These are phyloP conservation scores for Ophiostoma sp. DNA, from an alignment of 2,329 filamentous ascomycete genomes.

Conservation along the genomic window DNA sequence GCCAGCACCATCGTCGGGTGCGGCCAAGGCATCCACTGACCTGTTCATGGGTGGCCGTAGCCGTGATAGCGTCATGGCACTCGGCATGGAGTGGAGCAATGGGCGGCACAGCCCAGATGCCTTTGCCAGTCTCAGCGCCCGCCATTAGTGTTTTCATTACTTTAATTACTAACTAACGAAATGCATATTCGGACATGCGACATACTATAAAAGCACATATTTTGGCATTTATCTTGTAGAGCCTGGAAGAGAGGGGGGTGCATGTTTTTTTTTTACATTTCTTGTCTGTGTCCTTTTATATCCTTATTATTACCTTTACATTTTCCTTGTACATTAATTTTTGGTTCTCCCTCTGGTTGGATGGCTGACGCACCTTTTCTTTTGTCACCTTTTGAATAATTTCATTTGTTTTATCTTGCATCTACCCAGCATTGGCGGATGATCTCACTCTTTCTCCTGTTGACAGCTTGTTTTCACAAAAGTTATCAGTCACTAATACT, in stretches of 20 bases:
- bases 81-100: slow-evolving; percentile 60
- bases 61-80: slow-evolving; percentile 66
- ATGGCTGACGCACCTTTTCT: background rate
- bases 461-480: background rate
- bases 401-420: background rate
- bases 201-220: slow-evolving; percentile 14
- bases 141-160: slow-evolving; percentile 39
- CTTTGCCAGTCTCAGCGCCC: slow-evolving; percentile 68
- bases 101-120: slow-evolving; percentile 75
- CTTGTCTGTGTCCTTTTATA: background rate
- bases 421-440: background rate
- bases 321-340: background rate
- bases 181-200: background rate
- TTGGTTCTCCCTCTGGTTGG: background rate
- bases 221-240: background rate
- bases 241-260: background rate
- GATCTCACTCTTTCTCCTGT: background rate
- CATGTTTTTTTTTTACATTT: background rate
- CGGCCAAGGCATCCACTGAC: slow-evolving; percentile 25
- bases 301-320: background rate
- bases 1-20: slow-evolving; percentile 27
- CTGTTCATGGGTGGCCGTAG: slow-evolving; percentile 46
- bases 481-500: background rate
- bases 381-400: background rate
- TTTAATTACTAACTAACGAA: background rate